phyloP scores from a whole-genome alignment of 169 alveolate genomes.

The Eimeria falciformis region DNA sequence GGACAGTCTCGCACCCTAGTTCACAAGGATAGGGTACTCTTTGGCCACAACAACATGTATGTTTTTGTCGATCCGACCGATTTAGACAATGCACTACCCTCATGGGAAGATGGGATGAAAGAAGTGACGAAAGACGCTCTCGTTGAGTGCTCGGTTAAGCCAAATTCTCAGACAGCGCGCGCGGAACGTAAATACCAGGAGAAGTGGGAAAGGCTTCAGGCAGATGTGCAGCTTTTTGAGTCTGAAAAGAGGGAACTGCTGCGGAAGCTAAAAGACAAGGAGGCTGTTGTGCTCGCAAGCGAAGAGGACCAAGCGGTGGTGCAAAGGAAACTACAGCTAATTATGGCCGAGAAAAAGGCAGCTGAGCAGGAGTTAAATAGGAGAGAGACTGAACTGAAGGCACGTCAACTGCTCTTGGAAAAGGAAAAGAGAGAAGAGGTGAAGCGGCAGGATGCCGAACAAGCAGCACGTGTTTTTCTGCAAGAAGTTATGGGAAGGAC shows the following conservation, averaged over 20 bases:
- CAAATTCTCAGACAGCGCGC: background rate
- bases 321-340: slow-evolving; percentile 44
- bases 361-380: slow-evolving; percentile 62
- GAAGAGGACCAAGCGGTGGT: slow-evolving; percentile 74
- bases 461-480: slow-evolving; percentile 66
- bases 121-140: slow-evolving; percentile 74
- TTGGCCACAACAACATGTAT: slow-evolving; percentile 75
- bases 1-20: background rate
- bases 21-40: slow-evolving; percentile 70
- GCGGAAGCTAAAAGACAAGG: slow-evolving; percentile 54
- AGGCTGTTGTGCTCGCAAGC: slow-evolving; percentile 66
- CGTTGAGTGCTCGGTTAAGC: slow-evolving; percentile 48
- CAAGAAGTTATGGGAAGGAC: slow-evolving; percentile 72
- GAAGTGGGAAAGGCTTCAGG: slow-evolving; percentile 55
- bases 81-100: slow-evolving; percentile 68
- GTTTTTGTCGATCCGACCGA: slow-evolving; percentile 75
- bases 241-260: slow-evolving; percentile 71
- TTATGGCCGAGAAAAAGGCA: slow-evolving; percentile 66
- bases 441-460: slow-evolving; percentile 62
- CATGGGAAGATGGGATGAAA: slow-evolving; percentile 79
- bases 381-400: slow-evolving; percentile 59
- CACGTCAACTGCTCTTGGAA: slow-evolving; percentile 34
- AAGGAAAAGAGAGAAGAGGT: slow-evolving; percentile 68
- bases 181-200: slow-evolving; percentile 45
- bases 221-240: slow-evolving; percentile 49